Base-by-base conservation (phyloP, 2,329 filamentous ascomycete genomes). In the Furcasterigmium sp. region DNA sequence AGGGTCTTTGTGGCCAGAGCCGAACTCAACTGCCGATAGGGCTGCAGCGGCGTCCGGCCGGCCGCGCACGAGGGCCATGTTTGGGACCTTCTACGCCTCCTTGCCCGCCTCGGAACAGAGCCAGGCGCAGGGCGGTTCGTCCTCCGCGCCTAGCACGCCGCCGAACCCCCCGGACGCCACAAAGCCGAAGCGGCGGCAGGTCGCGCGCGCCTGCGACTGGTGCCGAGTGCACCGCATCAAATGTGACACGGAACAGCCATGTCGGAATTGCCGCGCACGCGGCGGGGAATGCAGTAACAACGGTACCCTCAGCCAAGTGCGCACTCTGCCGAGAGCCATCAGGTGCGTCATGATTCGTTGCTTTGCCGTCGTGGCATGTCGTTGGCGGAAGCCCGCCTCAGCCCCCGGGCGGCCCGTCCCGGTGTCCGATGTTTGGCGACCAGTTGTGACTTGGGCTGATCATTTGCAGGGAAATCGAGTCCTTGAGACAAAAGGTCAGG, bases 211-310 rank as follows among this genome's bases (percentile, higher is more conserved):
- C 36, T 68, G 67, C 54, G 58, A 62, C 46, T 60, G 61, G 55
- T 70, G 67, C 48, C 65, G 66, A 3, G 54, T 62, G 37, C 59
- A 68, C 41, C 61, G 67, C 14, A 58, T 67, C 39, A 69, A 68
- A 51, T 70, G 67, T 51, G 65, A 69, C 50, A 60, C 57, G 40
- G 54, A 55, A 19, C 48, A 57, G 40, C 67, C 67, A 9, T 70
- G 67, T 52, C 52, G 47, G 26, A 70, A 69, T 49, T 70, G 67
- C 50, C 49, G 55, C 44, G 56, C 42, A 17, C 59, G 60, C 34
- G 61, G 61, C 8, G 53, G 61, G 14, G 52, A 56, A 36, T 69
- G 66, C 44, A 63, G 56, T 46, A 59, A 60, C 59, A 45, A 41
- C 2, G 55, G 54, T 7, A 60, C 61, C 46, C 32, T 56, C 52